phyloP scores from a whole-genome alignment of 495 filamentous ascomycete genomes.

The Penicillium flavigenum region DNA sequence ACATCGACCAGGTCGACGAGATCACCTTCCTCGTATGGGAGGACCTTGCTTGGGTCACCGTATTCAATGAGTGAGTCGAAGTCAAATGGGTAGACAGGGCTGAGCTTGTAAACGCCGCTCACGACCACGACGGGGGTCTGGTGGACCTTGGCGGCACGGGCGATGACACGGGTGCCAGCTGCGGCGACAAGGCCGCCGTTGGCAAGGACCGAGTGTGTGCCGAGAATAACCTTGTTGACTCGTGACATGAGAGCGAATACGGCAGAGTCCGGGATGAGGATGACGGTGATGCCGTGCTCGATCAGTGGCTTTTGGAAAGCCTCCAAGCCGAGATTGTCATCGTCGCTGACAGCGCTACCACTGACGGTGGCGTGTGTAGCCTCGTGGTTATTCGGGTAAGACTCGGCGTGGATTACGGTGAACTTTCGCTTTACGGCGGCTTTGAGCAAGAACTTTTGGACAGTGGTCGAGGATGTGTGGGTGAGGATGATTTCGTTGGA shows the following conservation, averaged over 20 bases:
- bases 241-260: slow-evolving; percentile 89
- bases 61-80: slow-evolving; percentile 75
- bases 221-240: slow-evolving; percentile 90
- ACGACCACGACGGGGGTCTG: slow-evolving; percentile 80
- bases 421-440: slow-evolving; percentile 84
- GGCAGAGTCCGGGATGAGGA: slow-evolving; percentile 78
- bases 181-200: slow-evolving; percentile 82
- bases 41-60: slow-evolving; percentile 71
- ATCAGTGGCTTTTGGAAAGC: slow-evolving; percentile 74
- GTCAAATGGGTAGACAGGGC: slow-evolving; percentile 81
- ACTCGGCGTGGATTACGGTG: slow-evolving; percentile 77
- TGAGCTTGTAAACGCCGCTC: slow-evolving; percentile 84
- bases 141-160: slow-evolving; percentile 76
- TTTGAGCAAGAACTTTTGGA: slow-evolving; percentile 81
- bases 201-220: slow-evolving; percentile 79
- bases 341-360: slow-evolving; percentile 45
- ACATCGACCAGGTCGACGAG: slow-evolving; percentile 75
- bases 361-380: slow-evolving; percentile 59
- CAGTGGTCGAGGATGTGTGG: slow-evolving; percentile 73
- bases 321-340: slow-evolving; percentile 50
- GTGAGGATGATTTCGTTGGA: slow-evolving; percentile 86
- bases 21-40: slow-evolving; percentile 70
- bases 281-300: slow-evolving; percentile 72
- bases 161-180: slow-evolving; percentile 73
- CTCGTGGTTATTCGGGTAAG: slow-evolving; percentile 66